Evolutionary conservation across 2,329 filamentous ascomycete genomes (phyloP), one percentile per base, ranked within the genome.

Genomic region (Neobulgaria alba): DNA sequence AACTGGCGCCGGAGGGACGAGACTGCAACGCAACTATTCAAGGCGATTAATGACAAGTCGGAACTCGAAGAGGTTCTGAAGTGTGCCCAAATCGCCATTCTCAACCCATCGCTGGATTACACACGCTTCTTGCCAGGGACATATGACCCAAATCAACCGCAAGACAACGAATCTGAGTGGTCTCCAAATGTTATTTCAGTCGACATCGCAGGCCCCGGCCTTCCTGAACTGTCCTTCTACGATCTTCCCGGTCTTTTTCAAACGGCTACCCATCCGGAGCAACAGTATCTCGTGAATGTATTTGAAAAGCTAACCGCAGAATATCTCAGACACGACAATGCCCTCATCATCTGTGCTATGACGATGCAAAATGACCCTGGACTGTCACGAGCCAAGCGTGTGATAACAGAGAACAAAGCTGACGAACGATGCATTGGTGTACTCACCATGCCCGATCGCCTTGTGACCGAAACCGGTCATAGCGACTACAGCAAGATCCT

Each of bases 201-300:
- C 0, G 75, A 87, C 38, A 87, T 95, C 18, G 77, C 77, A 0
- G 82, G 81, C 0, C 82, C 83, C 0, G 70, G 68, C 0, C 69
- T 90, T 0, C 81, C 85, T 0, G 78, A 85, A 4, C 59, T 95
- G 0, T 86, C 82, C 0, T 93, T 95, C 52, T 90, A 85, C 46
- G 88, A 95, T 46, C 69, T 95, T 0, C 88, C 88, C 0, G 88
- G 88, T 0, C 77, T 93, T 0, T 90, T 94, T 46, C 77, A 79
- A 15, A 81, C 81, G 5, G 72, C 80, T 0, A 75, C 77, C 2
- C 68, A 77, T 5, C 72, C 73, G 5, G 67, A 75, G 2, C 78
- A 89, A 12, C 68, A 84, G 42, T 53, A 53, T 19, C 65, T 90
- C 0, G 81, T 89, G 10, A 67, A 71, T 0, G 76, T 92, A 0